Base-by-base conservation (phyloP, 2,329 filamentous ascomycete genomes). In the Botrytis byssoidea region DNA sequence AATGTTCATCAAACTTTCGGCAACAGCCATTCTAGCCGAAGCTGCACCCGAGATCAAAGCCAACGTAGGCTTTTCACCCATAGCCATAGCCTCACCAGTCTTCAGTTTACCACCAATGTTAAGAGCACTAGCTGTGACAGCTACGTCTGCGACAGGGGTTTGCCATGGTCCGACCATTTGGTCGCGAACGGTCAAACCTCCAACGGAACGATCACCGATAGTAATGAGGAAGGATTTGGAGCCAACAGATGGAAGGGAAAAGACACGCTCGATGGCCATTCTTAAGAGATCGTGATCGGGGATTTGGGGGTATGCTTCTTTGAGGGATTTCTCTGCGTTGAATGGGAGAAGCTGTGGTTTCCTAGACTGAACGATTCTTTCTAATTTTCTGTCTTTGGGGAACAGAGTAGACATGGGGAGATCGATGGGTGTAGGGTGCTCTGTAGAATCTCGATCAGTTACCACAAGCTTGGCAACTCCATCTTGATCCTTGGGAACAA, bases 161-260 rank as follows among this genome's bases (percentile, higher is more conserved):
- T 98, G 96, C 95, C 95, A 98, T 69, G 93, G 94, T 1, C 96
- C 96, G 71, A 98, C 95, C 89, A 98, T 95, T 83, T 98, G 96
- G 81, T 98, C 96, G 76, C 95, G 89, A 16, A 92, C 90, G 12
- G 93, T 94, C 74, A 98, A 87, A 69, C 95, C 96, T 77, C 95
- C 95, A 44, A 98, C 95, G 42, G 92, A 94, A 75, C 96, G 90
- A 82, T 98, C 96, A 68, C 93, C 95, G 77, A 98, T 99, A 2
- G 96, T 98, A 80, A 99, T 98, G 55, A 99, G 87, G 85, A 98
- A 99, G 35, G 92, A 94, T 84, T 98, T 98, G 35, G 95, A 98
- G n/a, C 94, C 95, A 35, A 98, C 96, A 1, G 95, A 89, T 32
- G 96, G 95, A 70, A 98, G 86, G 68, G 90, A 89, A 72, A 98